A percentile compares a stretch with the other conserved stretches of the same genome.
Evolutionary conservation across 1,139 yeast genomes (phyloP).

Genomic region (Pichia sp.): DNA sequence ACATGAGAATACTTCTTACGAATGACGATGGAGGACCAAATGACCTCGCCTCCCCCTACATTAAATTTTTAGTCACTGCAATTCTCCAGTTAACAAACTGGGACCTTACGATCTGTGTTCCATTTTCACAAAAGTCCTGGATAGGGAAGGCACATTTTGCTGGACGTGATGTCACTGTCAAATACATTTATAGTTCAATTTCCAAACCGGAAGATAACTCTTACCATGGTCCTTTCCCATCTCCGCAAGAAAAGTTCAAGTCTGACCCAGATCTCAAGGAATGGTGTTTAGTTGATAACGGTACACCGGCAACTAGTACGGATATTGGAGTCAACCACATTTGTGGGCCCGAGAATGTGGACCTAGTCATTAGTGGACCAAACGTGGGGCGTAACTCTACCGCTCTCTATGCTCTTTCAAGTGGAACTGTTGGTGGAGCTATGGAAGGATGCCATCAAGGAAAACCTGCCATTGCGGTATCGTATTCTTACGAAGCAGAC

Average conservation of each 20-base stretch:
- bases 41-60: constrained; percentile 76
- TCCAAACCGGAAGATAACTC: constrained; percentile 40
- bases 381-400: constrained; percentile 91
- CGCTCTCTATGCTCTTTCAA: constrained; percentile 79
- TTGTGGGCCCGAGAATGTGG: constrained; percentile 53
- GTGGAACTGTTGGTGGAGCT: constrained; percentile 98
- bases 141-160: constrained; percentile 96
- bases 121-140: constrained; percentile 84
- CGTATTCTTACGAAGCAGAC: constrained; percentile 67
- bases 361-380: constrained; percentile 89
- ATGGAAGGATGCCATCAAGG: constrained; percentile 90
- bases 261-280: constrained; percentile 44
- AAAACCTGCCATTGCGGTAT: constrained; percentile 68
- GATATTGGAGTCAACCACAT: constrained; percentile 84
- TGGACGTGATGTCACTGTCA: constrained; percentile 66
- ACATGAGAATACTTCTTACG: constrained; percentile 43
- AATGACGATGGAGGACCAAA: constrained; percentile 97
- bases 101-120: constrained; percentile 82
- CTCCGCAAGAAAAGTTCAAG: constrained; percentile 35
- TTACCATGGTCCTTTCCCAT: constrained; percentile 65
- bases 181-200: constrained; percentile 58
- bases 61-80: constrained; percentile 75
- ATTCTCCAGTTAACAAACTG: constrained; percentile 64
- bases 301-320: constrained; percentile 95
- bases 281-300: constrained; percentile 75